Evolutionary conservation across 192 early-diverging fungal species (phyloP).

Genomic region (Podila horticola): DNA sequence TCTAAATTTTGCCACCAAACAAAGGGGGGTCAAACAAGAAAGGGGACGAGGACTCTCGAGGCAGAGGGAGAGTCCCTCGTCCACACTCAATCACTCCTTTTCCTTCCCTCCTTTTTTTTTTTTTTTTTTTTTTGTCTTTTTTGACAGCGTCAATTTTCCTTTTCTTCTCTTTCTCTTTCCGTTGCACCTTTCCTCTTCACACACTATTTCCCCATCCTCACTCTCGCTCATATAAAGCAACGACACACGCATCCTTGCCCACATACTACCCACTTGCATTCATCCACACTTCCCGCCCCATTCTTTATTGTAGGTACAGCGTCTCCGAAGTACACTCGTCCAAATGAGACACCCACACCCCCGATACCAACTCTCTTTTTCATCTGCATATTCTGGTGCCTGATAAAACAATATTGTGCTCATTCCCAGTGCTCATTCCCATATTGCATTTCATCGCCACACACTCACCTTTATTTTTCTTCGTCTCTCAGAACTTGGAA

Average conservation of each 20-base stretch:
- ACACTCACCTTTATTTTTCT: background rate
- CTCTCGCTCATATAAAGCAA: background rate
- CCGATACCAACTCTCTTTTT: too few species aligned
- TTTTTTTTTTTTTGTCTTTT: conserved; percentile 1
- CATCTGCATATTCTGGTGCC: too few species aligned
- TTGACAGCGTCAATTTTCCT: background rate
- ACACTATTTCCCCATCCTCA: background rate
- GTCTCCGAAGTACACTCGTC: too few species aligned
- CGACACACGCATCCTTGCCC: background rate
- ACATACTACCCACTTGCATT: too few species aligned
- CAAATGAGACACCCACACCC: too few species aligned
- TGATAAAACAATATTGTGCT: background rate
- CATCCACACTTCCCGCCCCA: too few species aligned
- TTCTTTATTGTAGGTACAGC: too few species aligned
- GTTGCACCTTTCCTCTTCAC: background rate
- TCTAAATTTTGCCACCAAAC: conserved; percentile 1
- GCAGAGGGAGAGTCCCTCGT: too few species aligned
- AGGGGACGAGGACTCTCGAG: too few species aligned
- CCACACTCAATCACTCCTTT: background rate
- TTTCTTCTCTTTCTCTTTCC: background rate
- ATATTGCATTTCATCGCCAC: background rate
- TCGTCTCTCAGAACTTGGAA: background rate
- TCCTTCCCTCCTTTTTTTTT: background rate
- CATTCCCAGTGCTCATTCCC: background rate
- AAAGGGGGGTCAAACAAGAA: background rate